Conservation (phyloP, 2,329 filamentous ascomycete species). For the Exophiala sideris region DNA sequence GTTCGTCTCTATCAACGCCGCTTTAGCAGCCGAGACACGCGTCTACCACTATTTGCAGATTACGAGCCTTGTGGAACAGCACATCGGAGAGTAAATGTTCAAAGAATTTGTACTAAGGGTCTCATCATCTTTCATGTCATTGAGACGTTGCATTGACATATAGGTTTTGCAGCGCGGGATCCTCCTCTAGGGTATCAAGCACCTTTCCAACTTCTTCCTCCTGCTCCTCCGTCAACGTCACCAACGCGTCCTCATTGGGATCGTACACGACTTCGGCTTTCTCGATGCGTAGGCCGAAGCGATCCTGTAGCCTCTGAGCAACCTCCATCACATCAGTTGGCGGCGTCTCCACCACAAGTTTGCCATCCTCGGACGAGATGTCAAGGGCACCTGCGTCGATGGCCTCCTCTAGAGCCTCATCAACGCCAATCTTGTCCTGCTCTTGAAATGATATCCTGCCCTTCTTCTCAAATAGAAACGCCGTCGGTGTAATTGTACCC, state of each 20-base stretch:
- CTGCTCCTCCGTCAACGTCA: slow-evolving; percentile 57
- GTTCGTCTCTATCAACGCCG: too few relatives aligned
- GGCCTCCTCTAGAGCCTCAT: slow-evolving; percentile 74
- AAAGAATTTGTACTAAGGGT: too few relatives aligned
- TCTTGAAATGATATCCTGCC: slow-evolving; percentile 70
- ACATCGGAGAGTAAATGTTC: too few relatives aligned
- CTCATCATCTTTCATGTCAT: background rate
- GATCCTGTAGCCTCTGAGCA: slow-evolving; percentile 60
- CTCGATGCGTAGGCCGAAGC: slow-evolving; percentile 64
- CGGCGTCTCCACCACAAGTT: slow-evolving; percentile 68
- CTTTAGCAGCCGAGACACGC: too few relatives aligned
- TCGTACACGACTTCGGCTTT: slow-evolving; percentile 81
- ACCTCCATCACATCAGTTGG: slow-evolving; percentile 63
- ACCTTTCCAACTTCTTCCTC: slow-evolving; percentile 59
- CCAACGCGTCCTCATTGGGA: slow-evolving; percentile 74
- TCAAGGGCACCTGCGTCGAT: slow-evolving; percentile 74
- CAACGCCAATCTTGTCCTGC: slow-evolving; percentile 51
- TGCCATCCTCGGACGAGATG: slow-evolving; percentile 59
- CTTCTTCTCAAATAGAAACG: slow-evolving; percentile 79
- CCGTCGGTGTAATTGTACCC: slow-evolving; percentile 68
- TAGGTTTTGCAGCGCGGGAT: slow-evolving; percentile 71
- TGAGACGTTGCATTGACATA: slow-evolving; percentile 62
- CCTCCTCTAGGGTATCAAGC: slow-evolving; percentile 54
- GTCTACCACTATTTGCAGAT: too few relatives aligned
- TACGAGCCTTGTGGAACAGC: too few relatives aligned